Evolutionary conservation across 768 basidiomycete genomes (phyloP).

Genomic region (Coprinopsis sp.): DNA sequence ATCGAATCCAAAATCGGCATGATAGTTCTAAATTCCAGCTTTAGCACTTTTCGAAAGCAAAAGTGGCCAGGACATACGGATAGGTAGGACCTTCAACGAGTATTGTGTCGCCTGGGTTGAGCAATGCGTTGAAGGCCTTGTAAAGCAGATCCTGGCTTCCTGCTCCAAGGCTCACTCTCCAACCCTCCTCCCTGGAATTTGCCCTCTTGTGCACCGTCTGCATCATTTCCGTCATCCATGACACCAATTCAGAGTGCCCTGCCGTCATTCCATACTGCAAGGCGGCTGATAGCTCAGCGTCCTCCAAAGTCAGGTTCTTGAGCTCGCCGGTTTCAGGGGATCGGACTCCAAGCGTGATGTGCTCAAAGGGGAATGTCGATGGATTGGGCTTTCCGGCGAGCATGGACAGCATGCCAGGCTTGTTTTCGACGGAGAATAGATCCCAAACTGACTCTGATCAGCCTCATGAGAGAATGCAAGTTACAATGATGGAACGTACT

Average conservation of each 20-base stretch:
- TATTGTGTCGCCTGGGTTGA: constrained; percentile 76
- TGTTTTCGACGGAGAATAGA: constrained; percentile 59
- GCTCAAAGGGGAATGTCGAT: constrained; percentile 73
- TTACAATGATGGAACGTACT: constrained; percentile 36
- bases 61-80: constrained; percentile 37
- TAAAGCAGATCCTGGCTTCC: constrained; percentile 77
- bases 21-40: constrained; percentile 41
- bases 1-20: constrained; percentile 53
- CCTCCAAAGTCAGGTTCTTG: constrained; percentile 41
- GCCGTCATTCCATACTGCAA: constrained; percentile 63
- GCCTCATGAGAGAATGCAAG: no score
- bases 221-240: constrained; percentile 63
- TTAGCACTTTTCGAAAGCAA: constrained; percentile 6
- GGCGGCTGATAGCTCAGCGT: constrained; percentile 47
- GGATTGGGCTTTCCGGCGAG: constrained; percentile 80
- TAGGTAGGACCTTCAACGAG: constrained; percentile 79
- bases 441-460: constrained; percentile 43
- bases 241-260: constrained; percentile 48
- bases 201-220: constrained; percentile 50
- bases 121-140: constrained; percentile 68
- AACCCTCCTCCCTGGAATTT: constrained; percentile 3
- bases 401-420: constrained; percentile 60
- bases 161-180: constrained; percentile 61
- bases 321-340: constrained; percentile 23
- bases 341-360: constrained; percentile 50